Evolutionary conservation across 139 green algal genomes (phyloP).

Genomic region (Tetradesmus lagerheimii): DNA sequence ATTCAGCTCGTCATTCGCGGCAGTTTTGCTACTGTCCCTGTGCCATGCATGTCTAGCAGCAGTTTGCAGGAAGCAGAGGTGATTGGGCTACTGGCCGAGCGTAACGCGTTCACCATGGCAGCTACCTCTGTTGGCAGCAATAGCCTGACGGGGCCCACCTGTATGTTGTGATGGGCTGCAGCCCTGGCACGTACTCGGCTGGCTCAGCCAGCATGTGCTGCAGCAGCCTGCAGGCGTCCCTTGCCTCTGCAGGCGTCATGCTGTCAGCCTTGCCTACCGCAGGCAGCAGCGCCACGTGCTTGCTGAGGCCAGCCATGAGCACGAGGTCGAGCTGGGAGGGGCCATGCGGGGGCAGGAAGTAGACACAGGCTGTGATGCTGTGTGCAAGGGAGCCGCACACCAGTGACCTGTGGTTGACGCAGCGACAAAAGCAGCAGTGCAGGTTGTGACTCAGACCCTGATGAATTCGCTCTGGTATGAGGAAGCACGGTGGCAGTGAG

Average conservation of each 20-base stretch:
- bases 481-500: background rate
- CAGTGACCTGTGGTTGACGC: background rate
- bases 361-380: slow-evolving; percentile 25
- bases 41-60: too few species aligned
- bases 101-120: too few species aligned
- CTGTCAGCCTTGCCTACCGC: slow-evolving; percentile 5
- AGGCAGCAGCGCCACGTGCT: background rate
- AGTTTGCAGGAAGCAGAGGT: too few species aligned
- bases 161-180: background rate
- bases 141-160: background rate
- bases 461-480: background rate
- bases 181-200: background rate
- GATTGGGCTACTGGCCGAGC: too few species aligned
- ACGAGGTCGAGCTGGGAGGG: background rate
- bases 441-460: too few species aligned
- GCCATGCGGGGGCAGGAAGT: slow-evolving; percentile 9
- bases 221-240: background rate
- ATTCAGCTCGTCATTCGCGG: too few species aligned
- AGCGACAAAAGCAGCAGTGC: background rate
- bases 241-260: background rate
- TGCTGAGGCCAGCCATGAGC: slow-evolving; percentile 16
- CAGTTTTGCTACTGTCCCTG: too few species aligned
- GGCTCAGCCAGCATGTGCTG: background rate
- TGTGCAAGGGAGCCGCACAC: background rate
- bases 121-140: background rate